A percentile compares a stretch with the other conserved stretches of the same genome.
phyloP scores from a whole-genome alignment of 2,329 filamentous ascomycete species.

The Botrytis byssoidea region DNA sequence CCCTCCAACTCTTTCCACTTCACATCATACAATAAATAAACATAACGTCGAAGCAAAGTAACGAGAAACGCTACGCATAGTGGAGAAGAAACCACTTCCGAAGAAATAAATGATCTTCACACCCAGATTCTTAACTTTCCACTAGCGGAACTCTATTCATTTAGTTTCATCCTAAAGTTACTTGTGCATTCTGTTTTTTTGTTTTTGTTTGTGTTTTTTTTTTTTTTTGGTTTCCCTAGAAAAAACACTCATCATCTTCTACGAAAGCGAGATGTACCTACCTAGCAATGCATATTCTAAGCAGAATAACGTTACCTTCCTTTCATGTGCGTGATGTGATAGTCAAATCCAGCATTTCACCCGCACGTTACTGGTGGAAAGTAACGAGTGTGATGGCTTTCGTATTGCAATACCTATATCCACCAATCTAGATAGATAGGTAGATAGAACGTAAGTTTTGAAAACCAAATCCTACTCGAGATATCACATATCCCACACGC shows the following conservation, averaged over 20 bases:
- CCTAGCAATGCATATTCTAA: too few relatives aligned
- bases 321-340: not conserved
- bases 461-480: not conserved
- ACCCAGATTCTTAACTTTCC: not conserved
- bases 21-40: not conserved
- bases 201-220: too few relatives aligned
- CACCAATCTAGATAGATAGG: too few relatives aligned
- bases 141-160: not conserved
- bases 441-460: too few relatives aligned
- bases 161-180: not conserved
- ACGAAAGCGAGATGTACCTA: too few relatives aligned
- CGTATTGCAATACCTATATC: not conserved
- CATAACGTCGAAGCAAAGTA: not conserved
- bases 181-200: too few relatives aligned
- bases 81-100: not conserved
- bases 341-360: not conserved
- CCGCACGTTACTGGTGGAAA: not conserved
- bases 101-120: not conserved
- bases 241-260: not conserved
- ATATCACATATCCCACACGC: not conserved
- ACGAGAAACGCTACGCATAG: not conserved
- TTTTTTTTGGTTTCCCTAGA: not conserved
- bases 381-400: too few relatives aligned
- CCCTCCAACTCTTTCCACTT: not conserved
- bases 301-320: too few relatives aligned